phyloP scores from a whole-genome alignment of 305 asterid genomes.

The Rubia balearica region DNA sequence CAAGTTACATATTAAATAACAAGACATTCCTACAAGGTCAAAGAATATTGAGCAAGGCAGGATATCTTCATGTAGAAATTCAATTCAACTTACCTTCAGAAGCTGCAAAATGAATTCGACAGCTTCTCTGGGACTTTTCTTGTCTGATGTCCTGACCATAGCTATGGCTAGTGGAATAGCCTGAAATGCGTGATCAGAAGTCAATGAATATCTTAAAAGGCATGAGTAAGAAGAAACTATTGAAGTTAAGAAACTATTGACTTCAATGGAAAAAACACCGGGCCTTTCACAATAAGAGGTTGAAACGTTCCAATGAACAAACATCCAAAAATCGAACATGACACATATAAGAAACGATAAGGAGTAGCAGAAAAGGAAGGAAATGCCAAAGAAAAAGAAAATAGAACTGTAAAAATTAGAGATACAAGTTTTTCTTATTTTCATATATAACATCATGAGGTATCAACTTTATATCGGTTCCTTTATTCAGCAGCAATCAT shows the following conservation, averaged over 20 bases:
- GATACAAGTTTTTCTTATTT: not conserved
- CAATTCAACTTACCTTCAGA: constrained; percentile 56
- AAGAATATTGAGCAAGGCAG: not conserved
- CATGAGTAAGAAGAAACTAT: not conserved
- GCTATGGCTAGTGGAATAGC: constrained; percentile 96
- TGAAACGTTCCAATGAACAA: not conserved
- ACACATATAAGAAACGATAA: not conserved
- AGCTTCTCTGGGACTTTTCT: constrained; percentile 96
- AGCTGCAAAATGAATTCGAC: constrained; percentile 96
- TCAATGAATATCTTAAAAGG: constrained; percentile 2
- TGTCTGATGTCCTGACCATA: constrained; percentile 74
- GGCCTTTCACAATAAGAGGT: not conserved
- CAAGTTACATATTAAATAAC: not conserved
- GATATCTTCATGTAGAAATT: constrained; percentile 11
- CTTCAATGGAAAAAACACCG: not conserved
- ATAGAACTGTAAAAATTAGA: not conserved
- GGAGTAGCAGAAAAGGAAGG: not conserved
- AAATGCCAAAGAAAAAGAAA: not conserved
- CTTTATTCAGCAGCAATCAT: not conserved
- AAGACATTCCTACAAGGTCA: not conserved
- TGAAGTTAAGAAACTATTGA: not conserved
- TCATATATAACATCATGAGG: not conserved
- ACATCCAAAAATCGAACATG: not conserved
- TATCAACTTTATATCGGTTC: not conserved
- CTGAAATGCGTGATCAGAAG: constrained; percentile 35